A percentile compares a stretch with the other conserved stretches of the same genome.
Evolutionary conservation across 192 early-diverging fungal genomes (phyloP).

Genomic region (Coemansia reversa): DNA sequence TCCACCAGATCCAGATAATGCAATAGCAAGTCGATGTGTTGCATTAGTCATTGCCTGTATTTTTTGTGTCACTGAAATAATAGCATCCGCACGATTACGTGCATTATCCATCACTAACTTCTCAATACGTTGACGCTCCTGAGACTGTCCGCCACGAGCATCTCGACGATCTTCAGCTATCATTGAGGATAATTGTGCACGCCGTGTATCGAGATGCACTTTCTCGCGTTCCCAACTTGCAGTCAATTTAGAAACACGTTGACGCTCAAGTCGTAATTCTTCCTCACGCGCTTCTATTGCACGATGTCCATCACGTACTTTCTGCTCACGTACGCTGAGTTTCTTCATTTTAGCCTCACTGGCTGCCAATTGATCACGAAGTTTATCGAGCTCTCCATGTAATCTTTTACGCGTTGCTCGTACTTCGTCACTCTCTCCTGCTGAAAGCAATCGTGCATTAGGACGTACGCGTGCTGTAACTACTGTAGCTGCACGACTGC

Average conservation of each 20-base stretch:
- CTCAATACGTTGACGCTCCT: conserved; percentile 18
- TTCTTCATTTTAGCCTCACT: conserved; percentile 37
- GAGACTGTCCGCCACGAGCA: background rate
- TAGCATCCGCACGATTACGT: conserved; percentile 11
- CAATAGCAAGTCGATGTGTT: conserved; percentile 13
- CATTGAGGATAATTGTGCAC: conserved; percentile 25
- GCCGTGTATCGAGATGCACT: conserved; percentile 28
- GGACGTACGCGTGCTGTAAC: conserved; percentile 23
- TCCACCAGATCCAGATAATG: conserved; percentile 10
- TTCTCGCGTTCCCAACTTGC: conserved; percentile 22
- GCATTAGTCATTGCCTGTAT: background rate
- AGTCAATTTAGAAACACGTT: conserved; percentile 6
- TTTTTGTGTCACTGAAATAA: conserved; percentile 2
- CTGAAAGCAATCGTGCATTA: conserved; percentile 26
- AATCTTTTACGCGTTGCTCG: conserved; percentile 24
- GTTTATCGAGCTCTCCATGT: conserved; percentile 17
- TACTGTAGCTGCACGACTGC: conserved; percentile 34
- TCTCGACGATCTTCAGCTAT: conserved; percentile 23
- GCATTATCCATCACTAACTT: conserved; percentile 19
- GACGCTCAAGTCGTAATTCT: conserved; percentile 24
- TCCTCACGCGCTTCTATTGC: conserved; percentile 27
- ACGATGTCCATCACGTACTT: conserved; percentile 30
- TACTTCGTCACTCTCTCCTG: conserved; percentile 44
- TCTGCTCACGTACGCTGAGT: conserved; percentile 25
- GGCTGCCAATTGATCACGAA: conserved; percentile 21